Evolutionary conservation across 2,329 filamentous ascomycete species (phyloP).

Genomic region (Massarina eburnea): DNA sequence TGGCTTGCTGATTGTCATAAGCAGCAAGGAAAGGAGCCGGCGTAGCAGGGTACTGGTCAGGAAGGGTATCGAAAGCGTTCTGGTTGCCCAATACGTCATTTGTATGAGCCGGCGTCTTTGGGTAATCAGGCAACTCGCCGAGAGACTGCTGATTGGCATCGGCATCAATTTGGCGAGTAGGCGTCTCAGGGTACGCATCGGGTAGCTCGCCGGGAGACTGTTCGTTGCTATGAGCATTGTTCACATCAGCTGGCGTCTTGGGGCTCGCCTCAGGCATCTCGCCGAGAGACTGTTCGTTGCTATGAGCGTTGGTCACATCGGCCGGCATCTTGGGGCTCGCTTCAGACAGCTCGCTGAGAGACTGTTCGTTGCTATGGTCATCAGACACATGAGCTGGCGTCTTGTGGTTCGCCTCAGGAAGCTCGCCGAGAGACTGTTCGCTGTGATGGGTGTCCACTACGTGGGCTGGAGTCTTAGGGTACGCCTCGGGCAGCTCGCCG

Average conservation of each 20-base stretch:
- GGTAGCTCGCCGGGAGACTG: neutral
- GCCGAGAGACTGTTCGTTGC: too few species aligned
- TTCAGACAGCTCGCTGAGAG: too few species aligned
- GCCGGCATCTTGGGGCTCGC: too few species aligned
- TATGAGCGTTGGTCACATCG: too few species aligned
- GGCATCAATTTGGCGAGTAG: conserved; percentile 17
- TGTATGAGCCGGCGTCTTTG: conserved; percentile 15
- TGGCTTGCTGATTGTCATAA: conserved; percentile 13
- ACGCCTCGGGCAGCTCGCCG: neutral
- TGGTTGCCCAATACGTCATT: conserved; percentile 3
- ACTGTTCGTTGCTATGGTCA: too few species aligned
- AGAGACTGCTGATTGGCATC: conserved; percentile 19
- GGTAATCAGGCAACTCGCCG: conserved; percentile 18
- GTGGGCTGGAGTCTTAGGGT: conserved; percentile 26
- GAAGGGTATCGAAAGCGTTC: conserved; percentile 14
- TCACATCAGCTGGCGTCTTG: too few species aligned
- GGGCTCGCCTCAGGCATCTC: too few species aligned
- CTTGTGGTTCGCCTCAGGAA: conserved; percentile 17
- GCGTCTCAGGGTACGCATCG: conserved; percentile 6
- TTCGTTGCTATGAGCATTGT: conserved; percentile 1
- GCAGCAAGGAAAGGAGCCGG: conserved; percentile 11
- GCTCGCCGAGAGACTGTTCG: conserved; percentile 18
- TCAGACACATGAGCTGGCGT: conserved; percentile 24
- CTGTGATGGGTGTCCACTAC: conserved; percentile 19
- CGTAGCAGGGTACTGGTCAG: conserved; percentile 10